Evolutionary conservation across 148 eudicot genomes (phyloP), one percentile per base, ranked within the genome.

Genomic region (Persicaria tinctoria): DNA sequence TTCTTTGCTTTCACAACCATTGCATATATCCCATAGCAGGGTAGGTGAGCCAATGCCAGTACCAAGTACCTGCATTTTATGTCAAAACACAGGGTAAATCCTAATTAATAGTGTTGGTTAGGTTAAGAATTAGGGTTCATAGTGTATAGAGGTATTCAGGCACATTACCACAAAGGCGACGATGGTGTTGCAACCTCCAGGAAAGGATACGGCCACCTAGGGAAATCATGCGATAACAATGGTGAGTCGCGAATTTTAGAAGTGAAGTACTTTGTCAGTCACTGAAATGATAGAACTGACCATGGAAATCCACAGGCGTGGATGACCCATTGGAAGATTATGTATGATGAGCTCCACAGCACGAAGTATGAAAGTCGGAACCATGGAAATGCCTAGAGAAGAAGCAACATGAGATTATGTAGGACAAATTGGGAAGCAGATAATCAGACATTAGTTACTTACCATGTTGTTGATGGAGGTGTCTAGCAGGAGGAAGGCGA

Each of bases 121-220:
- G 17, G 12, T 3, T 41, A 62, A 62, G 32, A 9, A 57, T 4
- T 1, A 10, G 23, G 23, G 38, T 59, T 12, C 57, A 54, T 54
- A 16, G 17, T 14, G 14, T 54, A 4, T n/a, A 54, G 20, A 16
- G 20, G 59, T n/a, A 54, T 4, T 54, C 6, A 1, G 8, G 27
- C 45, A 63, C 68, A 10, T 70, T 84, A 88, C 91, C 91, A 88
- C 46, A 90, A 72, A 48, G 95, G 87, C n/a, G 91, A 82, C 72
- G 81, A 77, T 44, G 89, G 82, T 14, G 84, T 75, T 32, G 90
- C 83, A 53, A 88, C 82, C 71, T 85, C 88, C 1, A 90, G 86
- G 75, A 90, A 90, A 60, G 91, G 85, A 71, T 90, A 90, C 14
- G 91, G 90, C 91, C 95, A 90, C 87, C 94, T 90, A 83, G 4